Conservation (phyloP, 371 early-diverging fungal species). For the Rhizomucor pusillus region DNA sequence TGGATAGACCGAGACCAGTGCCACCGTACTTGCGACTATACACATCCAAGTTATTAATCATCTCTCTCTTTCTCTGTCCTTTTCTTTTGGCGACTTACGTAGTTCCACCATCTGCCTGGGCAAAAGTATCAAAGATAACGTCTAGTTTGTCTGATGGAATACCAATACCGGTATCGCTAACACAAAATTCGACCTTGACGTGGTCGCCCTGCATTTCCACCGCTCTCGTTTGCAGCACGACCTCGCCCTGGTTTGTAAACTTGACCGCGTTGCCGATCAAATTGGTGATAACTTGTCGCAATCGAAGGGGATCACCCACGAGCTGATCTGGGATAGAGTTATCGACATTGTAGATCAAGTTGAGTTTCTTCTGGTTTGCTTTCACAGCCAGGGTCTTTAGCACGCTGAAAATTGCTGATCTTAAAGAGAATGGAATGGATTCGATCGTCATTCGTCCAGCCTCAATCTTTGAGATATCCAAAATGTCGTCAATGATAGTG, state of each 20-base stretch:
- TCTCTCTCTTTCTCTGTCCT: background rate
- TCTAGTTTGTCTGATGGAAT: conserved; percentile 65
- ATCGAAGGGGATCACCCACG: conserved; percentile 67
- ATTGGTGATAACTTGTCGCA: conserved; percentile 74
- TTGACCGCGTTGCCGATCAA: conserved; percentile 79
- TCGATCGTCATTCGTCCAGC: conserved; percentile 70
- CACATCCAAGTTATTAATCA: background rate
- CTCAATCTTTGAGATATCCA: conserved; percentile 79
- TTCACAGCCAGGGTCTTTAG: conserved; percentile 60
- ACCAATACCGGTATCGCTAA: conserved; percentile 80
- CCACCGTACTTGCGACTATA: conserved; percentile 19
- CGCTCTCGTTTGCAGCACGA: conserved; percentile 48
- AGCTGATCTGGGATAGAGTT: conserved; percentile 58
- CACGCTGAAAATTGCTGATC: conserved; percentile 55
- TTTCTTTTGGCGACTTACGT: conserved; percentile 28
- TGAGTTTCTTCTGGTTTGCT: conserved; percentile 58
- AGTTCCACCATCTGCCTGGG: conserved; percentile 75
- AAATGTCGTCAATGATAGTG: conserved; percentile 71
- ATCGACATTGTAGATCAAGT: conserved; percentile 56
- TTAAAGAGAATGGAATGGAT: conserved; percentile 56
- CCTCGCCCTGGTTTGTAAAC: conserved; percentile 69
- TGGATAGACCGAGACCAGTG: conserved; percentile 59
- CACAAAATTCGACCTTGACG: conserved; percentile 60
- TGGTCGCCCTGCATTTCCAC: conserved; percentile 34
- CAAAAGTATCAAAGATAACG: conserved; percentile 74